Base-by-base conservation (phyloP, 805 yeast genomes). In the Zygosaccharomyces kombuchaensis region DNA sequence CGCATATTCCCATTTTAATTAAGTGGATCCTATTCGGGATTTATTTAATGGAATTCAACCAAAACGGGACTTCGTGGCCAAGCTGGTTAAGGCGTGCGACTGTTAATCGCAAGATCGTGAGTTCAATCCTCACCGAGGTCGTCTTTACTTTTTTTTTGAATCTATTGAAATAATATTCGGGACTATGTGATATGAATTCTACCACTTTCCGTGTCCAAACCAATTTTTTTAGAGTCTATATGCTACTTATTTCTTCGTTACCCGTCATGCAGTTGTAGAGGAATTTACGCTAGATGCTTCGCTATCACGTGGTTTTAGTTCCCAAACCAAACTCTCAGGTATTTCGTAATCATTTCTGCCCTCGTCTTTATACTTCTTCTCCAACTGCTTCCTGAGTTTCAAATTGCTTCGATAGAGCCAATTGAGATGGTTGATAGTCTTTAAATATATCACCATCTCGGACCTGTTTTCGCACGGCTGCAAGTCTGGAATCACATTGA, bases 401-500 rank as follows among this genome's bases (percentile, higher is more conserved):
- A 58, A 59, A 58, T 82, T 79, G 50, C 81, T 82, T 4, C 60
- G 61, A 51, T 77, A 72, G 30, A 84, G 63, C 50, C 71, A 60
- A 40, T 69, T 72, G 25, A 84, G 72, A 55, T 78, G 81, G 36
- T 77, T 77, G 21, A 78, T 75, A 17, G 80, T 73, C 59, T 87
- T 84, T 12, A 80, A 74, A 47, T 89, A 73, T 9, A 90, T 86
- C 13, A 80, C 73, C 27, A 87, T 74, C 58, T 90, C 98, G 0
- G 95, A 84, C 35, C 96, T 70, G 44, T 84, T 80, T 55, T 91
- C 96, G 19, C 72, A 69, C n/a, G 74, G 72, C 1, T 76, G 71
- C 35, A 90, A 68, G 7, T 77, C 80, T 0, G 97, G 97, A 1
- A 93, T 88, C 7, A 87, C 63, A 1, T 75, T 71, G 0, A 89